Percentiles rank a stretch among this genome's conserved stretches.
phyloP scores from a whole-genome alignment of 148 eudicot genomes.

The Simmondsia chinensis region DNA sequence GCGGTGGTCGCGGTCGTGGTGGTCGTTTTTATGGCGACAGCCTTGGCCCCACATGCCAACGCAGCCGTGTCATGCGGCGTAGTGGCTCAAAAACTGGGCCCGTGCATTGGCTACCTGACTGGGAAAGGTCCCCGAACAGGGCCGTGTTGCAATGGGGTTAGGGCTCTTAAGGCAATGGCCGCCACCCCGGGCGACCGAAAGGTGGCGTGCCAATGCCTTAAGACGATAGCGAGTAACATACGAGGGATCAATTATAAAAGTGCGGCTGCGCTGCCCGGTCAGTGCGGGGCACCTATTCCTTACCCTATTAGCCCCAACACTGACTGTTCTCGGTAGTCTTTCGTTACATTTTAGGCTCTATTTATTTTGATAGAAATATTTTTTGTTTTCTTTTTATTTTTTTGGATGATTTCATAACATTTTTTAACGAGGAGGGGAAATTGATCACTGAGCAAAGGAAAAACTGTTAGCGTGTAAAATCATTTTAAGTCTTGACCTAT shows the following conservation, averaged over 20 bases:
- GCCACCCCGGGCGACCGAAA: background rate
- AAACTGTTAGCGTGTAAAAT: too few species aligned
- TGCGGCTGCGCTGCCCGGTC: slow-evolving; percentile 3
- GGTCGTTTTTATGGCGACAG: background rate
- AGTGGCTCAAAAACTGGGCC: background rate
- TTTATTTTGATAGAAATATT: too few species aligned
- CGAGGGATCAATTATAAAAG: background rate
- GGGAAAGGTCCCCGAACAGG: too few species aligned
- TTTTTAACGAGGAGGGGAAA: too few species aligned
- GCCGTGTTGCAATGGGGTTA: background rate
- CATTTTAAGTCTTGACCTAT: too few species aligned
- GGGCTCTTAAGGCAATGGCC: background rate
- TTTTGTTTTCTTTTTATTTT: too few species aligned
- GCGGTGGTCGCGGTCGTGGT: too few species aligned
- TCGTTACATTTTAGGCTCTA: too few species aligned
- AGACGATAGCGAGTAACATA: background rate
- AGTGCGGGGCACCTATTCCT: slow-evolving; percentile 14
- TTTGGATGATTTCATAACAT: too few species aligned
- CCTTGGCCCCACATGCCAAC: background rate
- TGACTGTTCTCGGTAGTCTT: too few species aligned
- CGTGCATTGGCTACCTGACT: background rate
- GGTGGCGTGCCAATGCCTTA: background rate
- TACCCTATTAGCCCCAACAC: slow-evolving; percentile 16
- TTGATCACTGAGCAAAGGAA: too few species aligned
- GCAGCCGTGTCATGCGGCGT: background rate